Percentiles rank a stretch among this genome's conserved stretches.
Conservation (phyloP, 73 alveolate species). For the Paramecium caudatum region DNA sequence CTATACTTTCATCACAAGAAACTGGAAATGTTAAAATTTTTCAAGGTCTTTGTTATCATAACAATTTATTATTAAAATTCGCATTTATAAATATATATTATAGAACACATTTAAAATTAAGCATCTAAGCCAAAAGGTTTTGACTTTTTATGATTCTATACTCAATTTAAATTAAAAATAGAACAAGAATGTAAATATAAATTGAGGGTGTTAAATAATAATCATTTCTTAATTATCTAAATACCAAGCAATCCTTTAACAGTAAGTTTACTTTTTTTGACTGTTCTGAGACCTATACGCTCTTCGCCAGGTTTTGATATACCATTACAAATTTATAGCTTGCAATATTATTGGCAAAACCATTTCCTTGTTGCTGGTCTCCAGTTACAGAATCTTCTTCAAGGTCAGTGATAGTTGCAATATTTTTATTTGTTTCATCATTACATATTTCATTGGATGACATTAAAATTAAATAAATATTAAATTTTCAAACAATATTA, state of each 20-base stretch:
- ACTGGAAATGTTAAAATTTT: conserved; percentile 63
- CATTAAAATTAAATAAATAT: too few species aligned
- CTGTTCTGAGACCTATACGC: conserved; percentile 14
- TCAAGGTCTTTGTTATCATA: conserved; percentile 66
- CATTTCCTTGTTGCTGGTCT: too few species aligned
- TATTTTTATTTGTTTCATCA: too few species aligned
- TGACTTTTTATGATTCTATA: neutral
- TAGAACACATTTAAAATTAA: too few species aligned
- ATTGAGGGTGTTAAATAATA: neutral
- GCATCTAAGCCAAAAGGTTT: too few species aligned
- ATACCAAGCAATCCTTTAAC: conserved; percentile 40
- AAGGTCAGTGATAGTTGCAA: too few species aligned
- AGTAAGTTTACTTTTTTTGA: conserved; percentile 36
- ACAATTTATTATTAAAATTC: conserved; percentile 73
- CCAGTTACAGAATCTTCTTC: too few species aligned
- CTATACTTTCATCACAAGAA: conserved; percentile 69
- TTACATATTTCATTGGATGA: too few species aligned
- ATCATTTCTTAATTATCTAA: neutral
- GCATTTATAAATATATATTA: too few species aligned
- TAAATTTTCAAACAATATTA: too few species aligned
- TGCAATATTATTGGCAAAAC: neutral
- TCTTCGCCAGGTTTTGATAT: conserved; percentile 25
- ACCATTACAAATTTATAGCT: conserved; percentile 13
- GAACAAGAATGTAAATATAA: neutral
- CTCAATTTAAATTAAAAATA: neutral